Percentiles rank a stretch among this genome's conserved stretches.
phyloP scores from a whole-genome alignment of 305 asterid species.

The Fraxinus latifolia region DNA sequence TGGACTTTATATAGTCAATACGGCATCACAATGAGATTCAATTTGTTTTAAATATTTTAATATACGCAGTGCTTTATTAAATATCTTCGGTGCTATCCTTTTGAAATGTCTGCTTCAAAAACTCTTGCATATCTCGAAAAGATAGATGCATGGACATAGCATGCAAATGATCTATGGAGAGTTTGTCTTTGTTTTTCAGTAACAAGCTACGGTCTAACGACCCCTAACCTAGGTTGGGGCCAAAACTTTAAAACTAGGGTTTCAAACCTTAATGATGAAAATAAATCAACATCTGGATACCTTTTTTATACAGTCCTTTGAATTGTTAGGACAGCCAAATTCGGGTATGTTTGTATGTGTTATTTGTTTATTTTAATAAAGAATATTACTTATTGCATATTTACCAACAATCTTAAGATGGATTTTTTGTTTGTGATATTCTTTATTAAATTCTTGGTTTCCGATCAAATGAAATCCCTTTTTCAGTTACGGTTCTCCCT shows the following conservation, averaged over 20 bases:
- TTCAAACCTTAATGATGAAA: neutral
- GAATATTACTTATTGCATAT: neutral
- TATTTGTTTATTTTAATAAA: too few species aligned
- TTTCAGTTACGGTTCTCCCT: neutral
- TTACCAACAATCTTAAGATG: neutral
- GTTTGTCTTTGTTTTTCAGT: neutral
- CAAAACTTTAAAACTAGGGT: neutral
- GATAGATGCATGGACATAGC: neutral
- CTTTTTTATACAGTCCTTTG: neutral
- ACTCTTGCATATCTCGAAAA: neutral
- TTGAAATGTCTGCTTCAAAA: neutral
- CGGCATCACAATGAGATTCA: neutral
- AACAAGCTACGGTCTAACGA: neutral
- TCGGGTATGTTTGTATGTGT: neutral
- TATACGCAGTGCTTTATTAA: neutral
- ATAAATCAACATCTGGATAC: neutral
- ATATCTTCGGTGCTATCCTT: neutral
- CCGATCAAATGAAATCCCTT: neutral
- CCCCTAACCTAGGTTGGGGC: conserved; percentile 11
- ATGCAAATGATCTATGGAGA: neutral
- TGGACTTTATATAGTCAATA: neutral
- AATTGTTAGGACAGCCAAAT: neutral
- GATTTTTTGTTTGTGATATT: neutral
- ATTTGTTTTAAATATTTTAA: neutral
- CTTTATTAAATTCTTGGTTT: neutral